A percentile compares a stretch with the other conserved stretches of the same genome.
Conservation (phyloP, 306 rosid genomes). For the Hylodesmum podocarpum region DNA sequence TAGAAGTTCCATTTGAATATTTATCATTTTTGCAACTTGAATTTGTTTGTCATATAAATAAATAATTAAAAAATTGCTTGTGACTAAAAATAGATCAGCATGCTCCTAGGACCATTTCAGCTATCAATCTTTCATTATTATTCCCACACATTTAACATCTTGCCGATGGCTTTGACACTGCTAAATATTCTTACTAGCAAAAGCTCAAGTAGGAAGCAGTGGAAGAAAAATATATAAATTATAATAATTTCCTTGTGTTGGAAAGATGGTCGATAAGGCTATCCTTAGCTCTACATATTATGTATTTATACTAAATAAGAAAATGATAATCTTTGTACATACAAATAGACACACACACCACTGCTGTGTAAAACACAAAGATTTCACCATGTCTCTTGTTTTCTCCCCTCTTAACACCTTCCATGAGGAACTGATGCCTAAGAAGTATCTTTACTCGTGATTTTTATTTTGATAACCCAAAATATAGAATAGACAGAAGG, state of each 20-base stretch:
- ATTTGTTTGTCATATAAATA: not conserved
- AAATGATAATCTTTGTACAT: not conserved
- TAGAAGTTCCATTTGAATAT: not conserved
- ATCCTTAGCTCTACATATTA: not conserved
- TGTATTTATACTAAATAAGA: not conserved
- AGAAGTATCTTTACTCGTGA: constrained; percentile 7
- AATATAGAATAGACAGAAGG: constrained; percentile 8
- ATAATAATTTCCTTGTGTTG: constrained; percentile 3
- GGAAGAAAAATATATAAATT: not conserved
- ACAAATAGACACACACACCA: not conserved
- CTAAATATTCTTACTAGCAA: constrained; percentile 18
- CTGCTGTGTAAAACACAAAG: not conserved
- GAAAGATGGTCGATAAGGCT: not conserved
- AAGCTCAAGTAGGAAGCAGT: not conserved
- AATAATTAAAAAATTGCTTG: not conserved
- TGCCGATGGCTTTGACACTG: not conserved
- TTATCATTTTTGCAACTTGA: not conserved
- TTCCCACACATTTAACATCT: constrained; percentile 24
- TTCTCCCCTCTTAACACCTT: not conserved
- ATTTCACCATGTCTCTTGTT: not conserved
- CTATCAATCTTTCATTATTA: constrained; percentile 9
- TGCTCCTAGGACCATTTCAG: not conserved
- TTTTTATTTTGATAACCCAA: not conserved
- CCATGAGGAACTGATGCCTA: not conserved
- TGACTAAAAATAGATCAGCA: not conserved